Base-by-base conservation (phyloP, 768 basidiomycete genomes). In the Lentinula sp. region DNA sequence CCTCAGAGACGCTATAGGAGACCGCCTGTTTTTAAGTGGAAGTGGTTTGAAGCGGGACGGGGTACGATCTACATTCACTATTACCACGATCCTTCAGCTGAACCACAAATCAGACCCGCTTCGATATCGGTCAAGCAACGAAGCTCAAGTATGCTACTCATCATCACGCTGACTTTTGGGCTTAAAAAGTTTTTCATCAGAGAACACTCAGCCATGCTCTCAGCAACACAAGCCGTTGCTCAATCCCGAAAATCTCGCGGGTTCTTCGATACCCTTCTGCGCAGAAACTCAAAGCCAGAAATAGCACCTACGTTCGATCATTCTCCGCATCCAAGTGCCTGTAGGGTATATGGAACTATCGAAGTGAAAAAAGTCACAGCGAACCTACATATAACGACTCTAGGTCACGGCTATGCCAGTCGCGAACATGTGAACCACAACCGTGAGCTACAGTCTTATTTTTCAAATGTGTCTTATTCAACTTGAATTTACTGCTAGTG, bases 371-470 rank as follows among this genome's bases (percentile, higher is more conserved):
- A 91, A 64, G 94, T 97, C 0, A 97, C 93, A 32, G 91, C 89
- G 5, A 99, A 99, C 69, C 71, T 99, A 57, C 96, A 99, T 68
- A 82, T 99, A 46, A 99, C 96, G 1, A 93, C 93, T 0, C 79
- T 95, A 8, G 96, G 96, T 0, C 96, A 99, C 71, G 96, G 96
- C 23, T 99, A 99, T 69, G 79, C 88, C 49, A 93, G 91, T 64
- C 79, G 80, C 62, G 82, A 91, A 60, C 95, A 98, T 71, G 90
- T 95, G 5, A 89, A 92, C 65, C 96, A 99, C 68, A 82, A 71
- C 7, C 71, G 95, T 96, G 67, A 64, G 91, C 81, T 32, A 40
- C n/a, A 31, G 32, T 11, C 39, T 55, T 55, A 37, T 37, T 16
- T 23, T 48, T 5, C n/a, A 15, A 53, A 28, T 28, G 28, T 28